Evolutionary conservation across 345 rosid species (phyloP), one percentile per base, ranked within the genome.

Genomic region (Gossypium mustelinum): DNA sequence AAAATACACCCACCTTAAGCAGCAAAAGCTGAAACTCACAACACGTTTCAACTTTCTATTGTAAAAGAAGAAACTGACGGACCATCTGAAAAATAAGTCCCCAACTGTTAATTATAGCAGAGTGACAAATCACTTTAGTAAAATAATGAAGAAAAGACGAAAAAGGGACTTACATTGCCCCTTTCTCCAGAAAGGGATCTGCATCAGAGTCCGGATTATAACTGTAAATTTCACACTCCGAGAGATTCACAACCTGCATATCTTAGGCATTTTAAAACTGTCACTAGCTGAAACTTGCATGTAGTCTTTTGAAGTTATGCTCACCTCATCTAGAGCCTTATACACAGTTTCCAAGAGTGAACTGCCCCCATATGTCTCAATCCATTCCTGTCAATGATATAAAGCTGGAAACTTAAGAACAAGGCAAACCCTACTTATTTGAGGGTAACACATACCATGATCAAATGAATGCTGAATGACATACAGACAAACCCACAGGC

Each of bases 271-370:
- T 67, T 79, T 11, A 67, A 75, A 9, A 71, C 20, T 47, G 41
- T 76, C 75, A 51, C 73, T 29, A 50, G 47, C 43, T 3, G 29
- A n/a, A 60, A 47, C 66, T 64, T 50, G 73, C 74, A 74, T 61
- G 73, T 47, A 54, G 24, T 68, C 73, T 48, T 24, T 47, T 11
- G 64, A 29, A 25, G 58, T 24, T 22, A 70, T 25, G 50, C 79
- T 79, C 78, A 92, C 98, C 97, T 92, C 98, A 80, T 94, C 97
- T 70, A 94, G 86, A 77, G 95, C 97, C 87, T 86, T 83, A 86
- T 86, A 89, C 69, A 94, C 62, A 48, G 90, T 81, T 73, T 89
- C 97, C 65, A 91, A 84, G 7, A 94, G 85, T 69, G 97, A 88
- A 81, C 87, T 77, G 58, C 84, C 92, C 68, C 80, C 97, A 73